Conservation (phyloP, 768 basidiomycete species). For the Lactarius sanguifluus region DNA sequence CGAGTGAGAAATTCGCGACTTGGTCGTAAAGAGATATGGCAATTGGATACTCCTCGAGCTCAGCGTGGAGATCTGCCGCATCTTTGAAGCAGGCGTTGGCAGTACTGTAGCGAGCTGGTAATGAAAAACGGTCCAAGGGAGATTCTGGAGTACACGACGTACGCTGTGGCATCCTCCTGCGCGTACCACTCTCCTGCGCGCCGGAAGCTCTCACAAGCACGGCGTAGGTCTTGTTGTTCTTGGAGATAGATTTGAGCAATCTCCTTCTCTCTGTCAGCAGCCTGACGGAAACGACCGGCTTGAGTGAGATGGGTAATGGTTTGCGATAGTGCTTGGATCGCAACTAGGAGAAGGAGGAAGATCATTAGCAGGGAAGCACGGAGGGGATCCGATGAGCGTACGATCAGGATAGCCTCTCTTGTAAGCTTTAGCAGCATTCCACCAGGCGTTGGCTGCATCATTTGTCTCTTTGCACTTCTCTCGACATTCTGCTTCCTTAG, state of each 20-base stretch:
- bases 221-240: conserved; percentile 72
- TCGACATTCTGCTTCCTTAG: conserved; percentile 92
- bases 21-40: conserved; percentile 89
- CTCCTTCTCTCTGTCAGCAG: conserved; percentile 97
- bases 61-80: conserved; percentile 92
- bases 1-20: conserved; percentile 82
- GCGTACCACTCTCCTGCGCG: conserved; percentile 96
- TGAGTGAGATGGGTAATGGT: conserved; percentile 82
- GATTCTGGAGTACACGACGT: conserved; percentile 37
- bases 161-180: conserved; percentile 98
- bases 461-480: conserved; percentile 84
- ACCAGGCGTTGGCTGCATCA: conserved; percentile 98
- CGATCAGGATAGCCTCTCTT: conserved; percentile 85
- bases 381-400: conserved; percentile 40
- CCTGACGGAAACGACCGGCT: conserved; percentile 91
- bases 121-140: neutral
- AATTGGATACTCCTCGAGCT: conserved; percentile 78
- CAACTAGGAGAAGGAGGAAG: conserved; percentile 52
- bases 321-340: conserved; percentile 80
- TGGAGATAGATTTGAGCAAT: conserved; percentile 93
- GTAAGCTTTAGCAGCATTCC: conserved; percentile 96
- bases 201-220: conserved; percentile 88
- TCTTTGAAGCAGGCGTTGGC: conserved; percentile 96
- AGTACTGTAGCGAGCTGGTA: conserved; percentile 56
- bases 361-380: neutral